Percentiles rank a stretch among this genome's conserved stretches.
These are phyloP conservation scores for Polyporus arcularius DNA, from an alignment of 768 basidiomycete genomes.

Conservation along the genomic window DNA sequence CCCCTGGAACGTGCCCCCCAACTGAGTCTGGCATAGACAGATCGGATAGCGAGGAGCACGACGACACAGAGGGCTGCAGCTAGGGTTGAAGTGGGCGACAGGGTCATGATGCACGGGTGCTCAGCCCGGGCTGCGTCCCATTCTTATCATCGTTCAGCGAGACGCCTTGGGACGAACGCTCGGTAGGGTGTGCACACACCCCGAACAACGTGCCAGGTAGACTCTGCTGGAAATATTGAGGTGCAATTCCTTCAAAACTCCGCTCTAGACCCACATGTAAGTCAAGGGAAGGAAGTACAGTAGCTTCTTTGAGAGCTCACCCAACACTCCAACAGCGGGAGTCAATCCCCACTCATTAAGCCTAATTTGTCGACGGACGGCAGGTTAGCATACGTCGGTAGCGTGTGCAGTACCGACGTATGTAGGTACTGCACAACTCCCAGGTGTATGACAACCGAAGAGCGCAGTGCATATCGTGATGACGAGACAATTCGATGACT, in stretches of 20 bases:
- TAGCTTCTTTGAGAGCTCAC: not conserved
- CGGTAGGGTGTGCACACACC: not conserved
- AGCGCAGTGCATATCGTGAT: no score
- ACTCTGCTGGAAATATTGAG: not conserved
- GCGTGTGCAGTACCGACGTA: no score
- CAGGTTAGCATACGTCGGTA: not conserved
- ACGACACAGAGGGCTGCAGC: not conserved
- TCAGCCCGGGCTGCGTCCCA: not conserved
- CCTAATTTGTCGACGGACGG: not conserved
- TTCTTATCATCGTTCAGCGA: not conserved
- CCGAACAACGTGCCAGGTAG: not conserved
- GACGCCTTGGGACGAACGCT: not conserved
- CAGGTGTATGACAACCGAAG: no score
- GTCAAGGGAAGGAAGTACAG: not conserved
- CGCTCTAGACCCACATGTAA: not conserved
- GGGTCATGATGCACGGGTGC: not conserved
- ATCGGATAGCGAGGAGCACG: not conserved
- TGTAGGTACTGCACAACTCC: no score
- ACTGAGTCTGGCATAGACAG: not conserved
- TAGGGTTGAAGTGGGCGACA: not conserved
- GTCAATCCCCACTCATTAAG: not conserved
- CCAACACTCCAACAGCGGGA: not conserved
- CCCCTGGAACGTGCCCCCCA: constrained; percentile 13
- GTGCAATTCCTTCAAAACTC: not conserved
- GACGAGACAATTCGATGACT: no score